Evolutionary conservation across 1,284 basidiomycete species (phyloP).

Genomic region (Apiotrichum gracile): DNA sequence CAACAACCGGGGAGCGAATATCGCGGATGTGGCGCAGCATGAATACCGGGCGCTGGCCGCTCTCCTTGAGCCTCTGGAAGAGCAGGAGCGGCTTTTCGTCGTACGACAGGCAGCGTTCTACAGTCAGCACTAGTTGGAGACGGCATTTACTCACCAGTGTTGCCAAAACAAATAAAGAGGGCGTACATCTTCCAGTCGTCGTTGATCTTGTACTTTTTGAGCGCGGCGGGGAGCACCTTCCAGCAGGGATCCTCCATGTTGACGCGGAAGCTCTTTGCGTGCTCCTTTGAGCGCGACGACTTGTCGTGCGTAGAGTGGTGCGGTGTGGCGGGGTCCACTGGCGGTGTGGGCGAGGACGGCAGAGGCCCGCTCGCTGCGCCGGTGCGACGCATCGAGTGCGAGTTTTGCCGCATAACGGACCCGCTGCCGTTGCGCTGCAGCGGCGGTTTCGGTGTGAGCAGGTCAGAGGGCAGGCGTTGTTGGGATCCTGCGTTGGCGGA

Average conservation of each 20-base stretch:
- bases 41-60: slow-evolving; percentile 95
- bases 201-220: slow-evolving; percentile 98
- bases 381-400: neutral
- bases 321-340: slow-evolving; percentile 7
- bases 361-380: slow-evolving; percentile 7
- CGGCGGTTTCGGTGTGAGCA: neutral
- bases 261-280: slow-evolving; percentile 52
- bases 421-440: neutral
- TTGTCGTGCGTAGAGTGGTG: slow-evolving; percentile 20
- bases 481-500: neutral
- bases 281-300: slow-evolving; percentile 23
- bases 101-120: slow-evolving; percentile 91
- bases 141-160: slow-evolving; percentile 60
- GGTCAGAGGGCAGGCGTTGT: neutral
- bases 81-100: slow-evolving; percentile 96
- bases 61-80: slow-evolving; percentile 95
- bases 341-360: slow-evolving; percentile 12
- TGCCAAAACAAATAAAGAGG: slow-evolving; percentile 96
- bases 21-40: slow-evolving; percentile 95
- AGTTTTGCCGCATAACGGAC: neutral
- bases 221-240: slow-evolving; percentile 93
- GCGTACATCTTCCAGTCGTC: slow-evolving; percentile 99
- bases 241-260: slow-evolving; percentile 93
- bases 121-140: too few species aligned
- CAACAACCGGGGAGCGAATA: slow-evolving; percentile 90